Base-by-base conservation (phyloP, 1,139 yeast species). In the Scheffersomyces cryptocercus region DNA sequence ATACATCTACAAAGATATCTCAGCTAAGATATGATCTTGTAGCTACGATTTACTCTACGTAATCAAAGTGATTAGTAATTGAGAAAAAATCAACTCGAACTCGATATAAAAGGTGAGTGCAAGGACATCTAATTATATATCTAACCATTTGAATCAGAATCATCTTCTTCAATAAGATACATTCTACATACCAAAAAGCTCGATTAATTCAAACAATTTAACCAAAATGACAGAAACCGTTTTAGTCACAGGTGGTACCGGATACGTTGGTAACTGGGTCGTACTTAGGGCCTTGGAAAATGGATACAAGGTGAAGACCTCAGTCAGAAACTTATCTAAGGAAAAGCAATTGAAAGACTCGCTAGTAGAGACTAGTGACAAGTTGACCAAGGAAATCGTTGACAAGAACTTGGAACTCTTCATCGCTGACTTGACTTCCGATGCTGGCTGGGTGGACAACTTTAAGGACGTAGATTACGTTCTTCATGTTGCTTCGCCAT, bases 401-500 rank as follows among this genome's bases (percentile, higher is more conserved):
- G 37, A 38, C 10, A 28, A 28, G 15, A 36, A 30, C 12, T 34
- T 42, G 12, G 28, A 41, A 9, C 20, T 28, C 26, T 39, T 33
- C 31, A 16, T 33, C 28, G 58, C 58, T n/a, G 58, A 55, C 35
- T 47, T 53, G n/a, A 37, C 35, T n/a, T 34, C 32, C 24, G 43
- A 41, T 26, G 49, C 46, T 13, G 52, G 52, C 11, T 55, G 58
- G 56, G 46, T 45, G 9, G 47, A 51, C 20, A 53, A 51, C 8
- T 41, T 54, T 13, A 40, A 42, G 5, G 54, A 49, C 2, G 44
- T 44, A 28, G 49, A 52, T n/a, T 47, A 43, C 31, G 53, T 55
- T 15, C 38, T 44, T 29, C 58, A 53, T 39, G 45, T 54, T 9
- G 59, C 59, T 3, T 52, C 51, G 30, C 59, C 47, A 28, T 45